Evolutionary conservation across 306 rosid genomes (phyloP).

Genomic region (Fragaria nilgerrensis): DNA sequence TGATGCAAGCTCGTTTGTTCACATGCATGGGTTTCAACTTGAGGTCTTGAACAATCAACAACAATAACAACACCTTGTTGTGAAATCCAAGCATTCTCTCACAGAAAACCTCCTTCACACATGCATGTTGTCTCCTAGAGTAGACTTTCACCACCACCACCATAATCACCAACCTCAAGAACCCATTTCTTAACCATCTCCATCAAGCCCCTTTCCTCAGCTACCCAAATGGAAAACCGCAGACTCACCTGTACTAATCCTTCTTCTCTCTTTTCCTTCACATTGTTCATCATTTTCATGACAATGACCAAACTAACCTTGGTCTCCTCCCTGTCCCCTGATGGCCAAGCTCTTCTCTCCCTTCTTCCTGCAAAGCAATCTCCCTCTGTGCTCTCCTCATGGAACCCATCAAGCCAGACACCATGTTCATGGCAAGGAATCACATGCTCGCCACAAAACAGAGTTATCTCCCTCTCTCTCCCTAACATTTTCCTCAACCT

Average conservation of each 20-base stretch:
- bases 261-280: conserved; percentile 29
- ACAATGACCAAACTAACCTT: conserved; percentile 26
- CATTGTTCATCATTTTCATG: conserved; percentile 31
- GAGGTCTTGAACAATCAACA: conserved; percentile 7
- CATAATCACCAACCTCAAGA: not conserved
- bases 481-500: conserved; percentile 78
- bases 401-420: conserved; percentile 74
- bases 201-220: conserved; percentile 25
- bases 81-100: conserved; percentile 56
- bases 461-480: conserved; percentile 79
- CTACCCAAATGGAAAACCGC: conserved; percentile 37
- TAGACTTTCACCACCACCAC: conserved; percentile 33
- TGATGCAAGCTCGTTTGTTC: conserved; percentile 36
- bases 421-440: conserved; percentile 95
- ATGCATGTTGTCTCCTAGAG: conserved; percentile 58
- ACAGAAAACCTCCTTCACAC: conserved; percentile 46
- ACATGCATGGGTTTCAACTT: conserved; percentile 47
- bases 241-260: not conserved
- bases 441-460: conserved; percentile 78
- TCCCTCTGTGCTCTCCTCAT: conserved; percentile 67
- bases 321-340: conserved; percentile 66
- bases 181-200: conserved; percentile 32
- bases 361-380: conserved; percentile 54
- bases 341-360: conserved; percentile 84
- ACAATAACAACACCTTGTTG: conserved; percentile 47